Evolutionary conservation across 2,329 filamentous ascomycete genomes (phyloP), one percentile per base, ranked within the genome.

Genomic region (Stachybotrys echinatus): DNA sequence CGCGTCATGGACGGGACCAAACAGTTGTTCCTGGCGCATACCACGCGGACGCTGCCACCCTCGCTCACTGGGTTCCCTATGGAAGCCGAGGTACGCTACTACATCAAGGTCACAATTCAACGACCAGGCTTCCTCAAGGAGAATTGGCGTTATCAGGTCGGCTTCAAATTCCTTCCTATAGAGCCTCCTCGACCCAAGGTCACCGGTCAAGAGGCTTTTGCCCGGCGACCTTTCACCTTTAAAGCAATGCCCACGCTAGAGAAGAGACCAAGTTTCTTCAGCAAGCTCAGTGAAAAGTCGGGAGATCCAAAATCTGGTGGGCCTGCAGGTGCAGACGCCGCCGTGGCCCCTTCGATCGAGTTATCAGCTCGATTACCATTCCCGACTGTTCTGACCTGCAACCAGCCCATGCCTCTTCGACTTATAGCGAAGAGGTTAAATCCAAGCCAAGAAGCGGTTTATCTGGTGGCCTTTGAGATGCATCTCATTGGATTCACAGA

Each of bases 21-120:
- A 61, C 83, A 85, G 65, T 67, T 85, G 50, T 76, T 80, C 59
- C 76, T 84, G 46, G 65, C 65, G 38, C 94, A 99, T 71, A 83
- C 94, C 55, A 94, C 88, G 62, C 84, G 84, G 58, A 95, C 92
- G 0, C 75, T 99, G 12, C 94, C 94, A 5, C 94, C 94, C 0
- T 95, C 91, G 5, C 73, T 97, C 48, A 88, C 81, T n/a, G 90
- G 89, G 3, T 92, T 94, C 57, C 89, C 89, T 0, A 87, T 86
- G 27, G 84, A 92, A 66, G 92, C 92, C 20, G 91, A 96, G 68
- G 92, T 97, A 52, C 81, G 85, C 58, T 99, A 99, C 70, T 99
- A 89, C 65, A 79, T 97, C 64, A 99, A 99, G 67, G 90, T 88
- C n/a, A 97, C 94, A 0, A 84, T 97, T 6, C 89, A 91, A 61